Conservation (phyloP, 1,284 basidiomycete species). For the Ceratobasidium sp. region DNA sequence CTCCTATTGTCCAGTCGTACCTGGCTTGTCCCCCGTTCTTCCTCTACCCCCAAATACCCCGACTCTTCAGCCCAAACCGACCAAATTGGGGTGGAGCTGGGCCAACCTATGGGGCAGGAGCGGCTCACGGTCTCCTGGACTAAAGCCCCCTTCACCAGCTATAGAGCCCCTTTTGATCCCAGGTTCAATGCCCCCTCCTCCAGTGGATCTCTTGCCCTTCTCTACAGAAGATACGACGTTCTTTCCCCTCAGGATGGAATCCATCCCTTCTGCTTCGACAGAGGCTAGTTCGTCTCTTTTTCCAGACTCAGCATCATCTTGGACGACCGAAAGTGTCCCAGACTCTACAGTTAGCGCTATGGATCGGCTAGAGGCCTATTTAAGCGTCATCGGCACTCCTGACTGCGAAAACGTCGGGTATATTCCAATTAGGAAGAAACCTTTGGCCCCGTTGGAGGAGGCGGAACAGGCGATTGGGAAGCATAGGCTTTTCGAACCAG, state of each 20-base stretch:
- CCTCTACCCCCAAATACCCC: not conserved
- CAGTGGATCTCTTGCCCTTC: not conserved
- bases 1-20: constrained; percentile 8
- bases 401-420: constrained; percentile 4
- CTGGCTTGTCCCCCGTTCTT: not conserved
- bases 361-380: constrained; percentile 31
- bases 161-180: not conserved
- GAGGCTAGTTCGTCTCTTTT: not conserved
- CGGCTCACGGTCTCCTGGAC: not conserved
- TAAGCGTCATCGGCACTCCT: constrained; percentile 35
- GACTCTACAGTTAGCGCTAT: constrained; percentile 6
- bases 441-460: not conserved
- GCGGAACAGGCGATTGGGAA: not conserved
- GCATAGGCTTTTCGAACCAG: not conserved
- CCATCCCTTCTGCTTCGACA: not conserved
- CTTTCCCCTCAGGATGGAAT: not conserved
- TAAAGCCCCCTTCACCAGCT: not conserved
- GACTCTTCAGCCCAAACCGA: not conserved
- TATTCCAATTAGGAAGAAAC: not conserved
- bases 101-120: constrained; percentile 1
- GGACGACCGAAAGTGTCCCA: not conserved
- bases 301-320: not conserved
- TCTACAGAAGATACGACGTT: not conserved
- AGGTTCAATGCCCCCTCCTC: constrained; percentile 5
- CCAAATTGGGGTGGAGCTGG: constrained; percentile 12